Base-by-base conservation (phyloP, 352 stramenopile species). In the Phytophthora europaea region DNA sequence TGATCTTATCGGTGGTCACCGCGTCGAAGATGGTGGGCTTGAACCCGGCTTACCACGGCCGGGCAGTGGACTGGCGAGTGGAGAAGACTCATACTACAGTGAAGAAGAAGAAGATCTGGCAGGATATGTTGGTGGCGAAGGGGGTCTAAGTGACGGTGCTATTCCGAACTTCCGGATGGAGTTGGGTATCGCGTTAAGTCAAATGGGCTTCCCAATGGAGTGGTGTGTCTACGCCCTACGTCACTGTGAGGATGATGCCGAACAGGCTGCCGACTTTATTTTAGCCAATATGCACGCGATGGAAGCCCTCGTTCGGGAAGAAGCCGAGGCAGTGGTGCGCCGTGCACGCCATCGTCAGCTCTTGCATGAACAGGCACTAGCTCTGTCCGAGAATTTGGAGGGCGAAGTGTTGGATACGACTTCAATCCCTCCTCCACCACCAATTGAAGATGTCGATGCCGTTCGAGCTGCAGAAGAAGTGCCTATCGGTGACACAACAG, bases 161-260 rank as follows among this genome's bases (percentile, higher is more conserved):
- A 92, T 94, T 33, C 90, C 88, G 2, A 95, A 94, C 78, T 95
- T 96, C 64, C 88, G 90, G 9, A 91, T 96, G 78, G 89, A 96
- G 53, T 71, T 95, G 33, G 87, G 84, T 7, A 95, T 88, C 2
- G 83, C 84, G 6, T 63, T 97, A 6, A 95, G 83, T 60, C 85
- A 95, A 66, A 95, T 97, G 89, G 90, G 90, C 0, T 96, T 97
- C 61, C 87, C 88, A 0, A 94, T 97, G 81, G 89, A 97, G 10
- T 96, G 89, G 89, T 97, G 89, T 51, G 68, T 97, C 5, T 95
- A 95, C 52, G 89, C 90, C 34, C 57, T 96, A 3, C 81, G 82
- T 22, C 88, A 95, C 48, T 95, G 90, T 67, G 88, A 96, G 57
- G 90, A 97, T 36, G 89, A 97, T 68, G 80, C 86, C 0, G 89